A percentile compares a stretch with the other conserved stretches of the same genome.
Conservation (phyloP, 441 rosid species). For the Breynia disticha region DNA sequence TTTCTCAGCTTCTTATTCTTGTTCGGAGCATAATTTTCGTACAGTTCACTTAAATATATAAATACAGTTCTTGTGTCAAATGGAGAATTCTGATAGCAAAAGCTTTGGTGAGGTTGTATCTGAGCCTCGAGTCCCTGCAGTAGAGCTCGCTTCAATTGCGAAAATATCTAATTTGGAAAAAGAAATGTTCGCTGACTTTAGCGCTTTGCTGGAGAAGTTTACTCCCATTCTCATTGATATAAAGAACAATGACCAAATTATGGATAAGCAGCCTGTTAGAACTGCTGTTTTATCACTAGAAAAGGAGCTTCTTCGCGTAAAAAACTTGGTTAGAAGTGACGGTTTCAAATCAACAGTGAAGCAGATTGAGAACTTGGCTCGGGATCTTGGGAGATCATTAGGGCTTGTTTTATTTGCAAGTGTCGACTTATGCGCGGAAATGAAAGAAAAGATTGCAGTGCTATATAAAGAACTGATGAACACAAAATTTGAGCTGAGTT, state of each 20-base stretch:
- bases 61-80: constrained; percentile 3
- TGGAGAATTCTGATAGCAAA: constrained; percentile 20
- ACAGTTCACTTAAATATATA: background rate
- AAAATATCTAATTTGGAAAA: constrained; percentile 24
- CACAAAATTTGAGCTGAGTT: constrained; percentile 22
- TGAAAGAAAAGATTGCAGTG: constrained; percentile 30
- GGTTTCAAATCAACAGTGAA: constrained; percentile 21
- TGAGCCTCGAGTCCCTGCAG: constrained; percentile 25
- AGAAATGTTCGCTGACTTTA: constrained; percentile 33
- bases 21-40: too few relatives aligned
- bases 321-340: constrained; percentile 24
- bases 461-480: constrained; percentile 53
- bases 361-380: constrained; percentile 32
- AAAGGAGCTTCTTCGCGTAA: constrained; percentile 32
- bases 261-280: constrained; percentile 32
- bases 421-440: constrained; percentile 27
- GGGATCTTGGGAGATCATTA: constrained; percentile 58
- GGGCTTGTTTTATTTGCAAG: constrained; percentile 56
- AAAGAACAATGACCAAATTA: constrained; percentile 16
- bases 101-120: constrained; percentile 29
- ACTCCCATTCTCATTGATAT: constrained; percentile 29
- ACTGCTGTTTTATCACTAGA: constrained; percentile 37
- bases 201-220: constrained; percentile 37
- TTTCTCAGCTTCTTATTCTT: background rate
- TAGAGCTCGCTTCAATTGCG: constrained; percentile 28